phyloP scores from a whole-genome alignment of 768 basidiomycete species.

The Sistotremastrum suecicum region DNA sequence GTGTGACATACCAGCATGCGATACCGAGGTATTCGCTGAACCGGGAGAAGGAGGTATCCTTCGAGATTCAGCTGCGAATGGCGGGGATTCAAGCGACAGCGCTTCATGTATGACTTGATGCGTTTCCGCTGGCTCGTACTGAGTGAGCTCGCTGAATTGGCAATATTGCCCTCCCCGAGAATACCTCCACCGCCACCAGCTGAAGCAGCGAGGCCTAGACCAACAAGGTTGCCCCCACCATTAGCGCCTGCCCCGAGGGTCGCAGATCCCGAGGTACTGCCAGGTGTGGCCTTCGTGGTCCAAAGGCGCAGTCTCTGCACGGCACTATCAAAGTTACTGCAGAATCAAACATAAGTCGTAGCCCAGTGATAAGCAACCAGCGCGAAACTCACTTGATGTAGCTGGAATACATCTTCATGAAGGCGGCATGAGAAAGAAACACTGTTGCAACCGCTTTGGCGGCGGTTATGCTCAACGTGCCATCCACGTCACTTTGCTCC shows the following conservation, averaged over 20 bases:
- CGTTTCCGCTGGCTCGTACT: constrained; percentile 76
- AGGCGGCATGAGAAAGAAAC: constrained; percentile 88
- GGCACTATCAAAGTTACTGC: constrained; percentile 88
- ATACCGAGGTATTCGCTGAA: constrained; percentile 97
- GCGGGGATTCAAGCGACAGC: constrained; percentile 75
- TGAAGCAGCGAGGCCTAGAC: constrained; percentile 43
- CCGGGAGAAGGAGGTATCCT: constrained; percentile 85
- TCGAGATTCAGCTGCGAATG: constrained; percentile 93
- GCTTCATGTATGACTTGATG: constrained; percentile 79
- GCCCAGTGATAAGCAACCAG: constrained; percentile 5
- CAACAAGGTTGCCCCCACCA: constrained; percentile 28
- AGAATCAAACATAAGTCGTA: neutral
- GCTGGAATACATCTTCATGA: constrained; percentile 97
- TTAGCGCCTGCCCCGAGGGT: neutral
- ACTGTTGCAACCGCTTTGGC: constrained; percentile 76
- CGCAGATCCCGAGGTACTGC: neutral
- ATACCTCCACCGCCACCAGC: constrained; percentile 13
- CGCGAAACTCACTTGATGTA: constrained; percentile 75
- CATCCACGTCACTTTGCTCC: constrained; percentile 50
- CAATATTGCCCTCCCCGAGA: neutral
- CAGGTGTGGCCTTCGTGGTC: constrained; percentile 33
- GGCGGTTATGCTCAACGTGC: constrained; percentile 56
- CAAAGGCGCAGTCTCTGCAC: constrained; percentile 80
- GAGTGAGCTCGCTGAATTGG: constrained; percentile 16
- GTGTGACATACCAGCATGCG: constrained; percentile 61